These are phyloP conservation scores for Hypoxylon crocopeplum DNA, from an alignment of 495 filamentous ascomycete genomes.

Conservation along the genomic window DNA sequence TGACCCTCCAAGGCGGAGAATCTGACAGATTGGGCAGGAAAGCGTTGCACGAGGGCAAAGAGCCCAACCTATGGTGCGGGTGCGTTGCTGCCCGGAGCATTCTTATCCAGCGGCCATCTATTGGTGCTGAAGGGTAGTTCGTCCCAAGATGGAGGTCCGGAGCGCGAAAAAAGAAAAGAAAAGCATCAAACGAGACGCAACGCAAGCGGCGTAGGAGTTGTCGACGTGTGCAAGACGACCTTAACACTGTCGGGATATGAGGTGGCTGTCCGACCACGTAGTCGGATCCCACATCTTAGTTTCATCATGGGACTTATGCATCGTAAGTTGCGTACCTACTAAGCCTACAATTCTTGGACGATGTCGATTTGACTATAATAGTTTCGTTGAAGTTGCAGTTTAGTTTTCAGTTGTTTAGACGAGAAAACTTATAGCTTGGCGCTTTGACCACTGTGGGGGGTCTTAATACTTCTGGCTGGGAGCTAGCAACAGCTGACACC, in stretches of 20 bases:
- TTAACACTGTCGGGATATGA: slow-evolving; percentile 11
- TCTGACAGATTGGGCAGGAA: slow-evolving; percentile 44
- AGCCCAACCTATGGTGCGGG: slow-evolving; percentile 35
- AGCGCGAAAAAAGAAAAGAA: slow-evolving; percentile 1
- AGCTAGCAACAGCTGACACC: too few relatives aligned
- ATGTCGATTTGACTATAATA: too few relatives aligned
- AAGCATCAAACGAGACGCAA: slow-evolving; percentile 18
- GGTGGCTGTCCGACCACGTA: slow-evolving; percentile 29
- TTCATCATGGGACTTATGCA: slow-evolving; percentile 10
- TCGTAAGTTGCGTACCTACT: too few relatives aligned
- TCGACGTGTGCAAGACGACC: slow-evolving; percentile 28
- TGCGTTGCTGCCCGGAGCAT: slow-evolving; percentile 36
- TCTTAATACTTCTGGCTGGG: too few relatives aligned
- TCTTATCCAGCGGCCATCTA: slow-evolving; percentile 21
- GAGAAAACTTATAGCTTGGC: slow-evolving; percentile 1
- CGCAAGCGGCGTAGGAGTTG: slow-evolving; percentile 12
- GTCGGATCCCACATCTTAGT: slow-evolving; percentile 28
- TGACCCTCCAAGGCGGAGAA: slow-evolving; percentile 33
- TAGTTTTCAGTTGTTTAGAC: too few relatives aligned
- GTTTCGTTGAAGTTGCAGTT: too few relatives aligned
- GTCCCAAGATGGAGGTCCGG: slow-evolving; percentile 19
- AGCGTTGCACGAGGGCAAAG: slow-evolving; percentile 34
- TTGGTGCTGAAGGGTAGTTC: slow-evolving; percentile 14
- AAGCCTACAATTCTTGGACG: too few relatives aligned
- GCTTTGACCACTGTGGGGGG: not conserved